Percentiles rank a stretch among this genome's conserved stretches.
phyloP scores from a whole-genome alignment of 352 stramenopile species.

The Pythium periplocum region DNA sequence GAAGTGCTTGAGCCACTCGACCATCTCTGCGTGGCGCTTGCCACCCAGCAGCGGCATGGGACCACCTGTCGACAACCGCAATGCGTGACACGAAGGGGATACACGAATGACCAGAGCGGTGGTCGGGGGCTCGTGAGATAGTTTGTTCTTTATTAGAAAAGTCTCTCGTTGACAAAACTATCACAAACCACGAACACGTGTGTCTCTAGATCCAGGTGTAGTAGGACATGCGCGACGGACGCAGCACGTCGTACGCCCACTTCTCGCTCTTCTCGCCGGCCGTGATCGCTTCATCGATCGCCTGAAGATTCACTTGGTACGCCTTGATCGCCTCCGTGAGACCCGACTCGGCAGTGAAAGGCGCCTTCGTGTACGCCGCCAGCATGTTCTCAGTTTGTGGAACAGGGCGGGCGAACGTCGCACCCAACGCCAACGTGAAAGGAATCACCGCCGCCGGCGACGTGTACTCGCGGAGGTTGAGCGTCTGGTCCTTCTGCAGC shows the following conservation, averaged over 20 bases:
- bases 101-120: not conserved
- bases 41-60: slow-evolving; percentile 50
- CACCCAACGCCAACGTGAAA: not conserved
- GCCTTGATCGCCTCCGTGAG: not conserved
- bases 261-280: not conserved
- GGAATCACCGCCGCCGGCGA: not conserved
- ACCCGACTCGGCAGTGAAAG: not conserved
- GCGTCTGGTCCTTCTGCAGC: not conserved
- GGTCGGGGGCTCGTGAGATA: not conserved
- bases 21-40: slow-evolving; percentile 18
- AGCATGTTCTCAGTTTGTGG: slow-evolving; percentile 6
- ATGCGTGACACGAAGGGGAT: not conserved
- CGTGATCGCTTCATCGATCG: not conserved
- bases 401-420: slow-evolving; percentile 3
- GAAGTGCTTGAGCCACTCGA: slow-evolving; percentile 32
- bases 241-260: slow-evolving; percentile 1
- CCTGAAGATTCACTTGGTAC: not conserved
- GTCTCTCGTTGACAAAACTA: not conserved
- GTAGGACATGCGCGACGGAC: not conserved
- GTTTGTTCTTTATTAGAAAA: not conserved
- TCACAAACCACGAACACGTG: too few relatives aligned
- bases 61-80: slow-evolving; percentile 12
- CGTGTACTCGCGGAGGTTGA: slow-evolving; percentile 5
- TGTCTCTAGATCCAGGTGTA: not conserved
- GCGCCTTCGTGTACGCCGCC: slow-evolving; percentile 4